phyloP scores from a whole-genome alignment of 805 yeast genomes.

The Starmerella roubikii region DNA sequence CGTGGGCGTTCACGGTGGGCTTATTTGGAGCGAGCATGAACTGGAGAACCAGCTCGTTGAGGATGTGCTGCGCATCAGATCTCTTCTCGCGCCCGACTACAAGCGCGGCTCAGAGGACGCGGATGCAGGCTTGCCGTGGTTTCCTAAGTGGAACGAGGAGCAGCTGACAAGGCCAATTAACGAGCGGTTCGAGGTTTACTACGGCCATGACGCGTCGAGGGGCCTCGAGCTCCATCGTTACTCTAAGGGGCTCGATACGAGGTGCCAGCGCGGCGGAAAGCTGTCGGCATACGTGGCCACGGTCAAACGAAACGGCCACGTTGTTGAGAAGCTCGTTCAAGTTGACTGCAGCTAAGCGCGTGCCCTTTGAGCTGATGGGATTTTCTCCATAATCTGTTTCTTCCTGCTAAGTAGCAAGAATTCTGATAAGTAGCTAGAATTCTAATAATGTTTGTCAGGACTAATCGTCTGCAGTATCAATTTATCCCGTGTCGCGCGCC shows the following conservation, averaged over 20 bases:
- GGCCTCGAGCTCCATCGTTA: constrained; percentile 55
- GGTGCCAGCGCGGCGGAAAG: constrained; percentile 63
- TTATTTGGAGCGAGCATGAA: constrained; percentile 45
- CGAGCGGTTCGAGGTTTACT: constrained; percentile 38
- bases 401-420: too few species aligned
- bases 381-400: too few species aligned
- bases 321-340: constrained; percentile 22
- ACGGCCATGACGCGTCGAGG: constrained; percentile 79
- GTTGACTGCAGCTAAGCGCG: constrained; percentile 19
- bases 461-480: too few species aligned
- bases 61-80: constrained; percentile 56
- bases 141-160: constrained; percentile 39
- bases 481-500: too few species aligned
- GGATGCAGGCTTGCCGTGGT: constrained; percentile 39
- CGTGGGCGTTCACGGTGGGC: constrained; percentile 74
- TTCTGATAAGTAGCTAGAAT: too few species aligned
- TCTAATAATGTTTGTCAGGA: too few species aligned
- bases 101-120: constrained; percentile 38
- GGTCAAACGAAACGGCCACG: constrained; percentile 19
- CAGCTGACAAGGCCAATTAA: constrained; percentile 24
- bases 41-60: constrained; percentile 47
- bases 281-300: constrained; percentile 48
- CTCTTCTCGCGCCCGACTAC: constrained; percentile 52
- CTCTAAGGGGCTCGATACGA: constrained; percentile 70
- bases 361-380: too few species aligned